phyloP scores from a whole-genome alignment of 805 yeast species.

The Zygosaccharomyces kombuchaensis region DNA sequence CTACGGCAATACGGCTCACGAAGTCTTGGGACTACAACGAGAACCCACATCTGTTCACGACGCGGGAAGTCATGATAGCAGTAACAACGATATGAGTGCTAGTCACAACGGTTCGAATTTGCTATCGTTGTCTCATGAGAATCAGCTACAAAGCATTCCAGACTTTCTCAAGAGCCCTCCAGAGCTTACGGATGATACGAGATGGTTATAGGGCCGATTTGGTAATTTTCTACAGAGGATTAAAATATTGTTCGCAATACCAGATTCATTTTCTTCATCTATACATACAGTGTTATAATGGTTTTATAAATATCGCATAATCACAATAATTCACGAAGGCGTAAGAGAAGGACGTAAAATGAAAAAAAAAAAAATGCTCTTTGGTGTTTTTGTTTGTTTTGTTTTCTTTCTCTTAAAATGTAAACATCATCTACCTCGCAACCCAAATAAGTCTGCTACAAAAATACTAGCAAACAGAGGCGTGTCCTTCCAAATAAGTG shows the following conservation, averaged over 20 bases:
- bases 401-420: neutral
- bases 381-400: neutral
- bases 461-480: neutral
- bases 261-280: neutral
- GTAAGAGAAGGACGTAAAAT: neutral
- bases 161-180: slow-evolving; percentile 23
- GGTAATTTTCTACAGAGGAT: neutral
- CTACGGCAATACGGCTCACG: slow-evolving; percentile 11
- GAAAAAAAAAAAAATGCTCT: neutral
- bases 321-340: neutral
- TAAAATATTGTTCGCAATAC: neutral
- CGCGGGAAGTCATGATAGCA: slow-evolving; percentile 7
- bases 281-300: slow-evolving; percentile 2
- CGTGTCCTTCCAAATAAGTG: neutral
- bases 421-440: neutral
- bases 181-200: slow-evolving; percentile 18
- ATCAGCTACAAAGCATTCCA: slow-evolving; percentile 22
- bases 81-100: slow-evolving; percentile 10
- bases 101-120: slow-evolving; percentile 8
- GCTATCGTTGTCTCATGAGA: slow-evolving; percentile 14
- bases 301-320: slow-evolving; percentile 5
- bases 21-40: slow-evolving; percentile 9
- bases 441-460: neutral
- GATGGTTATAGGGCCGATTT: slow-evolving; percentile 13
- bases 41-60: slow-evolving; percentile 9